Evolutionary conservation across 371 early-diverging fungal genomes (phyloP).

Genomic region (Rhizopus stolonifer): DNA sequence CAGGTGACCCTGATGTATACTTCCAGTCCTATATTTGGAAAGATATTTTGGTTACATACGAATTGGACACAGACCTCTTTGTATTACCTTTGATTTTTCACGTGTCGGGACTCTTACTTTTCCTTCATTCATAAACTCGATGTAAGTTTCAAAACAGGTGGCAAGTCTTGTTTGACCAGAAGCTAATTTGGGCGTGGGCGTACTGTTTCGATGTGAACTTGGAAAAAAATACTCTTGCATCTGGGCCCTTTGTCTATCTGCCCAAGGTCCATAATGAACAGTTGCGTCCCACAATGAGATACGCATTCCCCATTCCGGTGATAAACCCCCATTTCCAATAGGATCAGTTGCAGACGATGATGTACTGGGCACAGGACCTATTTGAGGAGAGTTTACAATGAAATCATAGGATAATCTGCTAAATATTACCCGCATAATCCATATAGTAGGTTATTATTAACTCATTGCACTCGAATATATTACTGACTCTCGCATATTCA

Average conservation of each 20-base stretch:
- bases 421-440: slow-evolving; percentile 65
- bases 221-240: slow-evolving; percentile 85
- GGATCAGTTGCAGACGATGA: slow-evolving; percentile 17
- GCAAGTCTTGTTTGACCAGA: slow-evolving; percentile 63
- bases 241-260: slow-evolving; percentile 70
- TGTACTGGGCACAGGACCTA: slow-evolving; percentile 53
- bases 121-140: slow-evolving; percentile 67
- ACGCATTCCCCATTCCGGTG: slow-evolving; percentile 78
- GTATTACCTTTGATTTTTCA: slow-evolving; percentile 73
- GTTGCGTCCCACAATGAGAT: slow-evolving; percentile 60
- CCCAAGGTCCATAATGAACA: slow-evolving; percentile 86
- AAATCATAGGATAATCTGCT: not conserved
- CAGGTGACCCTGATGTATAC: slow-evolving; percentile 38
- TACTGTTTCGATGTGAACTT: slow-evolving; percentile 55
- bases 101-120: slow-evolving; percentile 69
- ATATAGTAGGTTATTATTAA: slow-evolving; percentile 66
- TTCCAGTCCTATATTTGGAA: slow-evolving; percentile 64
- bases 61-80: not conserved
- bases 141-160: slow-evolving; percentile 60
- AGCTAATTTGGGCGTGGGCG: slow-evolving; percentile 45
- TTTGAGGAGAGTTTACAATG: not conserved
- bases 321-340: slow-evolving; percentile 61
- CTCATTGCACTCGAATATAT: slow-evolving; percentile 61
- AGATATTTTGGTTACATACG: not conserved
- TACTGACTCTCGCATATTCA: slow-evolving; percentile 77